Evolutionary conservation across 768 basidiomycete genomes (phyloP).

Genomic region (Leccinum rimulosum): DNA sequence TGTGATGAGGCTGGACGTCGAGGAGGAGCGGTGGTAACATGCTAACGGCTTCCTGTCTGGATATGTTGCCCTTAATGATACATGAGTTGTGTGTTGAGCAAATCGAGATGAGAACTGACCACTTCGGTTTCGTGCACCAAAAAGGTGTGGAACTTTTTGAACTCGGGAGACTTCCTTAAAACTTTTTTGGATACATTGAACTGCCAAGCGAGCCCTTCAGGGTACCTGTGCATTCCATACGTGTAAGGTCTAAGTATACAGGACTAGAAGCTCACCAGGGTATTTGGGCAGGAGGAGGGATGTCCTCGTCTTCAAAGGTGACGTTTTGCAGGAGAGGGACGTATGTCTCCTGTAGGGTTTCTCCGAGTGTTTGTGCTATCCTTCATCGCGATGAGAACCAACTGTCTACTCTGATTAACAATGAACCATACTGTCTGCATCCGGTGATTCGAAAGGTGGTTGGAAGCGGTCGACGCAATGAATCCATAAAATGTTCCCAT

Average conservation of each 20-base stretch:
- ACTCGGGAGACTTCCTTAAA: constrained; percentile 82
- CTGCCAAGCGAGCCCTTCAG: constrained; percentile 94
- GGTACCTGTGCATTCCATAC: constrained; percentile 61
- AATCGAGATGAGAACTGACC: constrained; percentile 44
- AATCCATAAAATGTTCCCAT: constrained; percentile 70
- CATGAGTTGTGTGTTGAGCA: neutral
- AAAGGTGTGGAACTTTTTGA: constrained; percentile 94
- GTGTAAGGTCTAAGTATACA: neutral
- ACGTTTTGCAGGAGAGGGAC: constrained; percentile 74
- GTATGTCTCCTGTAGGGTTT: constrained; percentile 72
- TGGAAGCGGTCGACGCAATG: constrained; percentile 71
- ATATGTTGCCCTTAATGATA: constrained; percentile 80
- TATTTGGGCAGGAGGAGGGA: constrained; percentile 80
- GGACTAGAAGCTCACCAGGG: constrained; percentile 58
- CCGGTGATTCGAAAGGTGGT: constrained; percentile 94
- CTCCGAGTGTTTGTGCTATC: constrained; percentile 71
- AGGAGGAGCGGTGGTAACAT: constrained; percentile 98
- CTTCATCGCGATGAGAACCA: constrained; percentile 36
- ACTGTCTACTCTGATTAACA: neutral
- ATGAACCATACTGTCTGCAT: constrained; percentile 66
- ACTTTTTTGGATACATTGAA: constrained; percentile 89
- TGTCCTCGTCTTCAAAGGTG: constrained; percentile 68
- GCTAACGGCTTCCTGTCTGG: constrained; percentile 95
- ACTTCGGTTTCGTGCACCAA: constrained; percentile 98
- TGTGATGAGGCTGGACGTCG: constrained; percentile 91